Conservation (phyloP, 495 filamentous ascomycete genomes). For the Tuber brumale region DNA sequence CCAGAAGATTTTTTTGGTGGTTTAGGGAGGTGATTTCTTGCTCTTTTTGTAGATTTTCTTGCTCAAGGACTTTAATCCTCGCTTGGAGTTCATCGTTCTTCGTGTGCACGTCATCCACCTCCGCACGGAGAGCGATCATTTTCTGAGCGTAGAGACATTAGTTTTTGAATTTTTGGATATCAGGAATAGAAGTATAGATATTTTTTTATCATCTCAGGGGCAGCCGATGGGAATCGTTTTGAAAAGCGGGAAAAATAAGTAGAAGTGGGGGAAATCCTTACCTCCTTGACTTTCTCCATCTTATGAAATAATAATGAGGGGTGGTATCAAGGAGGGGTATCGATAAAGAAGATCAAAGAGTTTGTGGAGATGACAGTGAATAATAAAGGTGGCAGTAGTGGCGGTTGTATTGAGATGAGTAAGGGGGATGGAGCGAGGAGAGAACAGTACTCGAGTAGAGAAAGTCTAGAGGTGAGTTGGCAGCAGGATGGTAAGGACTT, state of each 20-base stretch:
- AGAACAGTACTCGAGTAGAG: not conserved
- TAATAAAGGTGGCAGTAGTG: not conserved
- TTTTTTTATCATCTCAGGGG: not conserved
- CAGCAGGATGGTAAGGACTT: not conserved
- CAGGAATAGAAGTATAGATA: not conserved
- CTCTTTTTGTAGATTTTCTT: slow-evolving; percentile 92
- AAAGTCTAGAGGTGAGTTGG: not conserved
- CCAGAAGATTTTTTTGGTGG: slow-evolving; percentile 86
- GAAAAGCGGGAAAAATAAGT: not conserved
- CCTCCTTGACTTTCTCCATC: slow-evolving; percentile 49
- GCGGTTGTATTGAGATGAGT: not conserved
- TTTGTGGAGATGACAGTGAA: not conserved
- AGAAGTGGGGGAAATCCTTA: slow-evolving; percentile 25
- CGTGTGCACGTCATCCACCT: slow-evolving; percentile 72
- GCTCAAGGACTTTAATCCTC: slow-evolving; percentile 83
- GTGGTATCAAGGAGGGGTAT: slow-evolving; percentile 16
- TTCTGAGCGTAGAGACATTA: slow-evolving; percentile 51
- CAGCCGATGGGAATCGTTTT: slow-evolving; percentile 8
- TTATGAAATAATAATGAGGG: slow-evolving; percentile 32
- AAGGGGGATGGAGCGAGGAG: not conserved
- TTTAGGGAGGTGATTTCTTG: slow-evolving; percentile 92
- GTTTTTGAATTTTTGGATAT: slow-evolving; percentile 4
- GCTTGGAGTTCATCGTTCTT: slow-evolving; percentile 79
- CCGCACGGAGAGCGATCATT: slow-evolving; percentile 85
- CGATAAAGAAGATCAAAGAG: slow-evolving; percentile 23